Base-by-base conservation (phyloP, 2,329 filamentous ascomycete species). In the Sporothrix brasiliensis region DNA sequence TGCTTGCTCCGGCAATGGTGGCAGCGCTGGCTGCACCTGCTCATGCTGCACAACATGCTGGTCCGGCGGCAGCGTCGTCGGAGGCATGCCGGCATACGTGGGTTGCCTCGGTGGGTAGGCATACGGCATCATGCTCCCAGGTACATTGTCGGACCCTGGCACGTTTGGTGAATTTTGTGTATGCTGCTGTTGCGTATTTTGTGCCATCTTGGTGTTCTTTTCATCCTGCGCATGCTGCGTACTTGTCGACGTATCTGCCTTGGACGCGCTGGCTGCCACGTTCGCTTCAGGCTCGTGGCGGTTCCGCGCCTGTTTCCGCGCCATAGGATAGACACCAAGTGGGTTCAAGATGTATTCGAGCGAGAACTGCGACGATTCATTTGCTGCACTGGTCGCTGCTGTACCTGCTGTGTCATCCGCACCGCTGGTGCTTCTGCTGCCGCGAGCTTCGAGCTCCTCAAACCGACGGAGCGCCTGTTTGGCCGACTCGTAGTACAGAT, bases 331-430 rank as follows among this genome's bases (percentile, higher is more conserved):
- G 13, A 73, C 70, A 19, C 70, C 72, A 6, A 73, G 70, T 4
- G 72, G 72, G 41, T 73, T 73, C 9, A 73, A 39, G 21, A 72
- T 72, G 60, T 73, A 72, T 69, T 72, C 70, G 19, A 72, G 67
- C 14, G 71, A 72, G 44, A 52, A 71, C 63, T 71, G 71, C 7
- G 67, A 54, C 10, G 60, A 44, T 5, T 61, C 52, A 6, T 14
- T 19, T 5, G 41, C 71, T 9, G 47, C 41, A 24, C 50, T 44
- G 4, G 11, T 34, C 14, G 30, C 27, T n/a, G 34, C 54, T 2
- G 61, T 60, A 1, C 61, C n/a, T 1, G 61, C 2, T 34, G 49
- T 16, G 3, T 44, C 61, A 3, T 65, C 52, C 2, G 49, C 53
- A 21, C 39, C 50, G 5, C 63, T 24, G 5, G 11, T 44, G 41